Conservation (phyloP, 495 filamentous ascomycete genomes). For the Talaromyces liani region DNA sequence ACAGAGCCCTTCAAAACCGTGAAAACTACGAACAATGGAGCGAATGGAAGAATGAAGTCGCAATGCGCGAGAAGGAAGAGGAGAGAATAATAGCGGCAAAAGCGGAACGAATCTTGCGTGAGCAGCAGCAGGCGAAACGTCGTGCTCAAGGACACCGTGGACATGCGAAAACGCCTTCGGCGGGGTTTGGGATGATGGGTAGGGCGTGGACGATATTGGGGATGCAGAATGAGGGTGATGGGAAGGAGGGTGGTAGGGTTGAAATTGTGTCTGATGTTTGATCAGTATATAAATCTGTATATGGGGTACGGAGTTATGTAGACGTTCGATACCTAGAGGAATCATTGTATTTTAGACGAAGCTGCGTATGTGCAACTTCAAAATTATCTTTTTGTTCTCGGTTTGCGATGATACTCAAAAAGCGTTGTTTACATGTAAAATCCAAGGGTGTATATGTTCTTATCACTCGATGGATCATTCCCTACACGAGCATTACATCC, state of each 20-base stretch:
- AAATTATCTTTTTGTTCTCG: background rate
- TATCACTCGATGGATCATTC: background rate
- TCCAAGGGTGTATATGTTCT: background rate
- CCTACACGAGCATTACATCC: background rate
- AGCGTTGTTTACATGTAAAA: background rate
- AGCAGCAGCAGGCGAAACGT: slow-evolving; percentile 24
- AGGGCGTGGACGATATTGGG: slow-evolving; percentile 38
- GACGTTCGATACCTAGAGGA: background rate
- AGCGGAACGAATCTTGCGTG: slow-evolving; percentile 21
- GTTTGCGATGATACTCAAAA: background rate
- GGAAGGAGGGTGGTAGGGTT: slow-evolving; percentile 15
- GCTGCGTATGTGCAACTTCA: background rate
- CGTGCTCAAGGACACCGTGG: slow-evolving; percentile 25
- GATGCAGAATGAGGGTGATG: slow-evolving; percentile 26
- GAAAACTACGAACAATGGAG: slow-evolving; percentile 55
- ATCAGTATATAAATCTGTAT: background rate
- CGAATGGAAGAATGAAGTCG: slow-evolving; percentile 54
- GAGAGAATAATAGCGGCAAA: slow-evolving; percentile 32
- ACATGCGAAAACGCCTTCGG: slow-evolving; percentile 14
- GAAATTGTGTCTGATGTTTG: slow-evolving; percentile 8
- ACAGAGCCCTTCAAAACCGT: slow-evolving; percentile 50
- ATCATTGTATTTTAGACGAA: background rate
- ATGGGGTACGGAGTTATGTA: background rate
- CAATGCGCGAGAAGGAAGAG: slow-evolving; percentile 35
- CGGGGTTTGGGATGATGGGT: slow-evolving; percentile 32